Evolutionary conservation across 2,329 filamentous ascomycete genomes (phyloP).

Genomic region (Neonectria punicea): DNA sequence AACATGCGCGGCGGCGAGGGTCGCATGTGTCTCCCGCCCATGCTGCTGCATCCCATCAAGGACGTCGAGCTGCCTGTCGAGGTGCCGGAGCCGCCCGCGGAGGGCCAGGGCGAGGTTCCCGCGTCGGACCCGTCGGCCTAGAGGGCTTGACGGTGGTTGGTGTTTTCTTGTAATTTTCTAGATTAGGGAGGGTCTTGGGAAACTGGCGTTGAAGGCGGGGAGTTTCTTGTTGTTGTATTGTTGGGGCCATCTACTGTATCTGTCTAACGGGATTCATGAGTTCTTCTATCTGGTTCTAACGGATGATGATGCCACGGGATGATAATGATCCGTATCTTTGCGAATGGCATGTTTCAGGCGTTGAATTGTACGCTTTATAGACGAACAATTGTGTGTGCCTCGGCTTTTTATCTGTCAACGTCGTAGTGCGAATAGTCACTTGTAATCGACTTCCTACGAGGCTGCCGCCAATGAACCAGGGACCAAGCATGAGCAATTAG

Average conservation of each 20-base stretch:
- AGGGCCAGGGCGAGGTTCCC: constrained; percentile 46
- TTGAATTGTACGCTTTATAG: background rate
- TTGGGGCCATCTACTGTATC: constrained; percentile 2
- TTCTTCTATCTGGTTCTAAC: constrained; percentile 24
- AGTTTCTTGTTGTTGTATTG: constrained; percentile 29
- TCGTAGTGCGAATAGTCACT: background rate
- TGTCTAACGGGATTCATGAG: constrained; percentile 29
- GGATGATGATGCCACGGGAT: constrained; percentile 35
- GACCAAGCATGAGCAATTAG: background rate
- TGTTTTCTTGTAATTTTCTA: constrained; percentile 18
- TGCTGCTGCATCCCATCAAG: constrained; percentile 92
- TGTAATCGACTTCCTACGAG: background rate
- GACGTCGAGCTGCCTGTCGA: constrained; percentile 74
- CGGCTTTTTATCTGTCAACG: background rate
- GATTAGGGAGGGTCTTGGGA: constrained; percentile 5
- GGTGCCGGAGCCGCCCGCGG: constrained; percentile 60
- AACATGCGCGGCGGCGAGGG: constrained; percentile 76
- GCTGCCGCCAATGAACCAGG: background rate
- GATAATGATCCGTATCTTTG: constrained; percentile 36
- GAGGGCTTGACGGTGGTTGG: constrained; percentile 2
- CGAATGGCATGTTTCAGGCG: constrained; percentile 11
- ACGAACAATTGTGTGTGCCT: background rate
- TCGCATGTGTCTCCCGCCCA: constrained; percentile 89
- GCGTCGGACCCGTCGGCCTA: constrained; percentile 60
- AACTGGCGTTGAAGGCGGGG: constrained; percentile 24